A percentile compares a stretch with the other conserved stretches of the same genome.
phyloP scores from a whole-genome alignment of 176 grass and related monocot genomes.

The Aegilops longissima region DNA sequence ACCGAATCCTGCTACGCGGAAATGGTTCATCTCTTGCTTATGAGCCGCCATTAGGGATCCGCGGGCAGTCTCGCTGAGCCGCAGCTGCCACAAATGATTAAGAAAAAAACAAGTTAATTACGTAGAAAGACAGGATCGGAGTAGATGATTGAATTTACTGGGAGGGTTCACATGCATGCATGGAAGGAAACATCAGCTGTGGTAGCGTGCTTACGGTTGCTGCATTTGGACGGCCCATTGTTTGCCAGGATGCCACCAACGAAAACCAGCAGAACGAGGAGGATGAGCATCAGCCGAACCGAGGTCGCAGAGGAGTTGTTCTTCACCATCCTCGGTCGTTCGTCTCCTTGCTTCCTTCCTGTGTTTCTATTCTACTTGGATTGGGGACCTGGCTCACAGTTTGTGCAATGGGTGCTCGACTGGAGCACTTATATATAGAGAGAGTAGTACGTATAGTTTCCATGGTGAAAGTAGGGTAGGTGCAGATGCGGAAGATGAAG shows the following conservation, averaged over 20 bases:
- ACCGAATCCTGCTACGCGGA: not conserved
- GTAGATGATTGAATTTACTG: too few species aligned
- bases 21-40: not conserved
- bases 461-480: too few species aligned
- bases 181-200: not conserved
- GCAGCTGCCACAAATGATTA: not conserved
- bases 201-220: not conserved
- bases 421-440: too few species aligned
- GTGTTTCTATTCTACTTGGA: too few species aligned
- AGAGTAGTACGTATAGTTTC: too few species aligned
- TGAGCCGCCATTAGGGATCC: not conserved
- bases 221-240: not conserved
- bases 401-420: too few species aligned
- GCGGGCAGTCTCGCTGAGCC: not conserved
- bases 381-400: too few species aligned
- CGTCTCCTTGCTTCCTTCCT: too few species aligned
- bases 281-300: not conserved
- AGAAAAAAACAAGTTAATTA: not conserved
- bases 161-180: not conserved
- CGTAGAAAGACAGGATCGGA: too few species aligned
- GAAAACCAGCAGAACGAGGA: not conserved
- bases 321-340: not conserved
- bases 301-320: not conserved
- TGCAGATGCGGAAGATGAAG: too few species aligned
- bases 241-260: not conserved